Evolutionary conservation across 2,329 filamentous ascomycete species (phyloP).

Genomic region (Trichoderma sp.): DNA sequence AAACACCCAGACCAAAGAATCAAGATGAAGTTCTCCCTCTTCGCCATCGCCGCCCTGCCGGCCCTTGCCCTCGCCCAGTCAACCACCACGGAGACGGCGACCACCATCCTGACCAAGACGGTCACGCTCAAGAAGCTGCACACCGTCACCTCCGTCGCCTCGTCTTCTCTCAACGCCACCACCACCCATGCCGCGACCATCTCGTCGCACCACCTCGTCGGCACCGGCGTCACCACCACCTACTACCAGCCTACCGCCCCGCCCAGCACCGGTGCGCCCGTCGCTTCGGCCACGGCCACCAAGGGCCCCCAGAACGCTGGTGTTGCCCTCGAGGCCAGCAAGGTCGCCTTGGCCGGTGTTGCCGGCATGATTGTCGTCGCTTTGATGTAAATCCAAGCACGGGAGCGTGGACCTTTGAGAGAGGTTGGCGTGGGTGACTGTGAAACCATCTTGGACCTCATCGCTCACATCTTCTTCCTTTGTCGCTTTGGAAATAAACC

Average conservation of each 20-base stretch:
- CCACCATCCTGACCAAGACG: slow-evolving; percentile 50
- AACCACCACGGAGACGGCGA: slow-evolving; percentile 44
- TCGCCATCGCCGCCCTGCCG: slow-evolving; percentile 56
- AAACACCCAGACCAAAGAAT: slow-evolving; percentile 28
- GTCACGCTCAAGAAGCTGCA: slow-evolving; percentile 54
- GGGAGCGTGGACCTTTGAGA: background rate
- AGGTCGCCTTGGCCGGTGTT: slow-evolving; percentile 52
- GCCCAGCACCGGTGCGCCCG: slow-evolving; percentile 36
- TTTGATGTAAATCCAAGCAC: slow-evolving; percentile 49
- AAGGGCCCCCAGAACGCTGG: slow-evolving; percentile 47
- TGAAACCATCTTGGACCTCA: slow-evolving; percentile 6
- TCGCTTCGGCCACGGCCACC: slow-evolving; percentile 41
- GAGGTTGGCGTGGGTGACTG: background rate
- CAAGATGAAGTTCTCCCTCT: slow-evolving; percentile 46
- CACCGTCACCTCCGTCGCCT: slow-evolving; percentile 39
- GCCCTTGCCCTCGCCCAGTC: slow-evolving; percentile 54
- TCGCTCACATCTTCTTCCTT: slow-evolving; percentile 20
- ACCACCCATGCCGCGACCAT: slow-evolving; percentile 42
- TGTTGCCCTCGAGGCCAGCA: slow-evolving; percentile 48
- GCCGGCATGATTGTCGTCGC: slow-evolving; percentile 54
- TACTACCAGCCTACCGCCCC: slow-evolving; percentile 32
- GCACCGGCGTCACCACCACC: slow-evolving; percentile 31
- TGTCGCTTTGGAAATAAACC: slow-evolving; percentile 18
- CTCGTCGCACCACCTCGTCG: slow-evolving; percentile 32
- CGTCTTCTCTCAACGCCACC: slow-evolving; percentile 40